Base-by-base conservation (phyloP, 2,329 filamentous ascomycete species). In the Sclerotinia spermophila region DNA sequence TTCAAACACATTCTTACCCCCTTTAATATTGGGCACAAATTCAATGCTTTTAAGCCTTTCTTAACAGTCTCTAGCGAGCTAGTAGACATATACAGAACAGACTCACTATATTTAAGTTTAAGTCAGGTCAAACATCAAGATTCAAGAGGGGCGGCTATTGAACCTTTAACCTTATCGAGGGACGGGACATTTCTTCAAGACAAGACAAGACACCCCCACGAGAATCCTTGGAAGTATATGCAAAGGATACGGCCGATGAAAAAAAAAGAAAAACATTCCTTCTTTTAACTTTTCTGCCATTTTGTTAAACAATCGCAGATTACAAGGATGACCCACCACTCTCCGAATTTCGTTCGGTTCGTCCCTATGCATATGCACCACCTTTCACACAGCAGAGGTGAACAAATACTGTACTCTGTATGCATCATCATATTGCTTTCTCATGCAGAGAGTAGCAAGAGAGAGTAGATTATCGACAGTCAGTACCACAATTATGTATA, bases 321-420 rank as follows among this genome's bases (percentile, higher is more conserved):
- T 45, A 40, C 68, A 69, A 42, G 68, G 68, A 69, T 69, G 45
- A 65, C 68, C 68, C 56, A 68, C 67, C 67, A 68, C 27, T 48
- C 24, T 45, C 40, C 48, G 33, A 67, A 42, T 30, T 51, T 67
- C 55, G 24, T 51, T 67, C 55, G 67, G 67, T 55, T 30, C 42
- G 35, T 38, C 19, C 17, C 30, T 33, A 60, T 60, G 27, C 33
- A n/a, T 62, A 13, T 55, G 58, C 45, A 40, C 67, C 33, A 65
- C 68, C 59, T 65, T 69, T 69, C 68, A 65, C 33, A 51, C 44
- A 33, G 42, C 21, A 51, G 30, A 35, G 40, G 40, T 10, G 21
- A 21, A 24, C 44, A 48, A 45, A 58, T n/a, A n/a, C n/a, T n/a
- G n/a, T n/a, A n/a, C n/a, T n/a, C n/a, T n/a, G 35, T 11, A 58